A percentile compares a stretch with the other conserved stretches of the same genome.
These are phyloP conservation scores for Collybia mongolica DNA, from an alignment of 768 basidiomycete genomes.

Conservation along the genomic window DNA sequence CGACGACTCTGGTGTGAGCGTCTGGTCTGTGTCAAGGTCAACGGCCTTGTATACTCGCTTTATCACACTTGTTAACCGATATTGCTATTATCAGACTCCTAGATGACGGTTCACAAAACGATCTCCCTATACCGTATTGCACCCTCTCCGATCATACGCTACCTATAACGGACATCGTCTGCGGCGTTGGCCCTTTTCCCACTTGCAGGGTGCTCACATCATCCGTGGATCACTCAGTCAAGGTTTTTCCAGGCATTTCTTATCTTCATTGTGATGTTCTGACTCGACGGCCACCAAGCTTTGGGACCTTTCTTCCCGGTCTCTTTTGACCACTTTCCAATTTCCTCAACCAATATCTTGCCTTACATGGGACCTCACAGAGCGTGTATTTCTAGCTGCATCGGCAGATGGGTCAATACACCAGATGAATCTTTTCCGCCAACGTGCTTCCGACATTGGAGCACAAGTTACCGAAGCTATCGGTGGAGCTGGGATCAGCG, in stretches of 20 bases:
- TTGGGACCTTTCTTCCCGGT: constrained; percentile 76
- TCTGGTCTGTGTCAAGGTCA: constrained; percentile 90
- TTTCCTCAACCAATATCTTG: constrained; percentile 76
- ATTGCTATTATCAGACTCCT: constrained; percentile 53
- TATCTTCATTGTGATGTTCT: constrained; percentile 4
- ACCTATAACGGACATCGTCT: constrained; percentile 77
- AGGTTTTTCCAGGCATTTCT: constrained; percentile 45
- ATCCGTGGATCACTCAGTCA: constrained; percentile 88
- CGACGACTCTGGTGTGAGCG: constrained; percentile 85
- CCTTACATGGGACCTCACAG: constrained; percentile 78
- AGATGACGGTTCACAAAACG: constrained; percentile 71
- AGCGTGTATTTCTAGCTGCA: constrained; percentile 87
- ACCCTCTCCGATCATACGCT: constrained; percentile 90
- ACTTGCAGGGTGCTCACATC: constrained; percentile 76
- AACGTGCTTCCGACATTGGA: constrained; percentile 54
- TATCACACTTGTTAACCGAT: neutral
- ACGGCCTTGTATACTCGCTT: constrained; percentile 19
- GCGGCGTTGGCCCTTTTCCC: constrained; percentile 81
- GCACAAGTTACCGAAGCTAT: constrained; percentile 60
- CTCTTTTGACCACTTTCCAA: constrained; percentile 82
- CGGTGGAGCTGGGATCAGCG: constrained; percentile 70
- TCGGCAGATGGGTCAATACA: constrained; percentile 74
- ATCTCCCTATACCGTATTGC: constrained; percentile 74
- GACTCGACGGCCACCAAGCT: constrained; percentile 41
- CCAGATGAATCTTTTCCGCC: constrained; percentile 76